Evolutionary conservation across 2,329 filamentous ascomycete species (phyloP), one percentile per base, ranked within the genome.

Genomic region (Coleophoma eucalyptorum): DNA sequence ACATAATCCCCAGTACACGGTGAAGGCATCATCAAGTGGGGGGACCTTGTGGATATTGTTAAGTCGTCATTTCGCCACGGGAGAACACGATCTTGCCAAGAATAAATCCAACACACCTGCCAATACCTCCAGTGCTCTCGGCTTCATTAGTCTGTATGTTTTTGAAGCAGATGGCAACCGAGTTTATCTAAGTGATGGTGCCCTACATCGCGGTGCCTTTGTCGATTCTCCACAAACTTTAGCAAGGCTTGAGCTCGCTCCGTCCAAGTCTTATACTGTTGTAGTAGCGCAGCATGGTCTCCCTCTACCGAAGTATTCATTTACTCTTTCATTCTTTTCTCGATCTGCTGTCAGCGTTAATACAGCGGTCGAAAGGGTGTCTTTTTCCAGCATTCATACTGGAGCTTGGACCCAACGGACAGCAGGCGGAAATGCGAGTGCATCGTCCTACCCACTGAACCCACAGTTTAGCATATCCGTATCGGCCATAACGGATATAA

Each of bases 151-250:
- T 59, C 79, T 99, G 21, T 90, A 90, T 52, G 77, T 94, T 1
- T 97, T 93, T 65, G 78, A 86, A 16, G 81, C 82, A 31, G 66
- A 77, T 37, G 92, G 93, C 2, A 76, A 83, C 34, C 80, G 84
- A 45, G 84, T 97, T 0, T 85, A 90, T 57, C 75, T 94, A 13
- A 84, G 83, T 48, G 89, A 93, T 50, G 82, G 83, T 6, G 80
- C 84, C 20, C 67, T 89, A 0, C 83, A 89, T 60, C 83, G 87
- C 34, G 88, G 87, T 0, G 89, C 90, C n/a, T 96, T 90, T 55
- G 90, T 97, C 33, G 93, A 97, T 68, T 95, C 92, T 2, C 91
- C 91, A 1, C 95, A 97, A 67, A 96, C 89, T 0, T 80, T 99
- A 7, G 82, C 95, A 42, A 85, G 87, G 51, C 78, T 96, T 54